Evolutionary conservation across 352 stramenopile genomes (phyloP), one percentile per base, ranked within the genome.

Genomic region (Phytophthora tentaculata): DNA sequence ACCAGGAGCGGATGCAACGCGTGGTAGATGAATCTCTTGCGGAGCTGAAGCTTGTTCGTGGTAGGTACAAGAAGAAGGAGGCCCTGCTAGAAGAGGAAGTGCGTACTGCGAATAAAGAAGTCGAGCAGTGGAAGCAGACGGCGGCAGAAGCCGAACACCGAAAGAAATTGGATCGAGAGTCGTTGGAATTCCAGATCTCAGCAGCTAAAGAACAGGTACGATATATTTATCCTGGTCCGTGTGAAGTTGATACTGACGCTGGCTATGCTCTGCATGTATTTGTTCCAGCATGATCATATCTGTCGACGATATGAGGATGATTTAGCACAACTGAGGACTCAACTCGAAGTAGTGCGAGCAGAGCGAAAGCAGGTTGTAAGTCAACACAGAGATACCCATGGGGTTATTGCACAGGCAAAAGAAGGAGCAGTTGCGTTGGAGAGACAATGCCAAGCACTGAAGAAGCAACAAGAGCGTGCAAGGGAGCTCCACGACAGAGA

Each of bases 1-100:
- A 91, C 43, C 73, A 89, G 24, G 75, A 85, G 9, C 79, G 73
- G 10, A 74, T 91, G 24, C 79, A 86, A 50, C 70, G 64, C 48
- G 80, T 88, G 0, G 73, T 86, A 17, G 69, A 80, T 9, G 80
- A 89, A 29, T 86, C 80, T 23, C 53, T 89, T 35, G 49, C 69
- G 1, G 80, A 91, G 49, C 60, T 91, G 12, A 87, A 91, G 29
- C 54, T 64, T 5, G 77, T 87, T 52, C 73, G 80, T 26, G 50
- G 62, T 10, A 76, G 72, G 19, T 80, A 88, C 68, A 84, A 78
- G 61, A 80, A 80, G 47, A 76, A 74, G 28, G 67, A 84, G 20
- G 62, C 75, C 5, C 54, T 67, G 19, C 44, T 88, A 1, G 80
- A 88, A 50, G 52, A 57, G 0, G 69, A 89, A 10, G 43, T 81